Base-by-base conservation (phyloP, 441 rosid species). In the Corymbia calophylla region DNA sequence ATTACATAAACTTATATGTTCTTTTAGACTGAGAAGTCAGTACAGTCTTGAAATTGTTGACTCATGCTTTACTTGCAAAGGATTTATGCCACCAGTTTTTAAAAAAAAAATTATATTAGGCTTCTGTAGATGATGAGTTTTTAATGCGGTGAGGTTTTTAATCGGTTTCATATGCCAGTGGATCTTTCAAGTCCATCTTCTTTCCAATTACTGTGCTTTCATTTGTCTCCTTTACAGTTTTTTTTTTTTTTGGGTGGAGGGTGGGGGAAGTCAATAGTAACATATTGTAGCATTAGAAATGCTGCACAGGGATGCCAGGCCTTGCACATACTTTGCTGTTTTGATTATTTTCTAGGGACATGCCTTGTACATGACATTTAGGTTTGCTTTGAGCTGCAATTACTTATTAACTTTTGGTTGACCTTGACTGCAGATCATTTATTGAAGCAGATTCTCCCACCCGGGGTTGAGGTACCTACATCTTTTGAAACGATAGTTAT, bases 401-500 rank as follows among this genome's bases (percentile, higher is more conserved):
- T 81, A 64, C 85, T n/a, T 35, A 31, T 55, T 19, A 39, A 23
- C 7, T 73, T 39, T 35, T 73, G 29, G 49, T 73, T 39, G 49
- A 39, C 88, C 68, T 87, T 81, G 58, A 88, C 92, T 91, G 89
- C 94, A 98, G 99, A 97, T 93, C 96, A 96, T 84, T 91, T 98
- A 88, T 86, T 98, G 94, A 96, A 95, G 97, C 96, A 96, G 93
- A 93, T 97, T 92, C 96, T 97, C 88, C 99, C 99, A 82, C 93
- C 94, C 84, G 97, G 98, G 90, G 95, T 95, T 60, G 99, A 97
- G 92, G 95, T 97, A 64, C 99, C 99, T 89, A 94, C 99, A 62
- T 97, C 99, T 68, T 97, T 97, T 86, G 99, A 97, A 94, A 97
- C 99, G 87, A 95, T 98, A 94, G 99, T 94, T 96, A 93, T 95